Conservation (phyloP, 495 filamentous ascomycete species). For the Neurospora sp. region DNA sequence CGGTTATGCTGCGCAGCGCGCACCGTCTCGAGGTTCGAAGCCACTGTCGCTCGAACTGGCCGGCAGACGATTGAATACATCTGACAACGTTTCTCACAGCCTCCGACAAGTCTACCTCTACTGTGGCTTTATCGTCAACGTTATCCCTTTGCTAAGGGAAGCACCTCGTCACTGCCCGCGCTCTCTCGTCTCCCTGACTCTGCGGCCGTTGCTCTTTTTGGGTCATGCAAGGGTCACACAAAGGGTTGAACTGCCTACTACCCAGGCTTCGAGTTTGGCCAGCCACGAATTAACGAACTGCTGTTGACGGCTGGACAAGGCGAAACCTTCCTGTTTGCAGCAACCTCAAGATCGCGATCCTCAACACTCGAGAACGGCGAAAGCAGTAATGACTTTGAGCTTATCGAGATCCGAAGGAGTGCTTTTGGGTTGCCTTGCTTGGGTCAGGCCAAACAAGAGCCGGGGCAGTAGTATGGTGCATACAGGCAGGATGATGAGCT, state of each 20-base stretch:
- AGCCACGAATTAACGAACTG: background rate
- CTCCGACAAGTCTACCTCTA: background rate
- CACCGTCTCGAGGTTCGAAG: too few relatives aligned
- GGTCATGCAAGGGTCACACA: background rate
- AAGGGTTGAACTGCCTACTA: background rate
- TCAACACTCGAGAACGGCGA: too few relatives aligned
- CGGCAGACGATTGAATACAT: too few relatives aligned
- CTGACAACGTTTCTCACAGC: background rate
- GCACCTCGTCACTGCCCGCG: background rate
- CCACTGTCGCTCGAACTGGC: too few relatives aligned
- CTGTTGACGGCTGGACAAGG: background rate
- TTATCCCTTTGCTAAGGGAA: background rate
- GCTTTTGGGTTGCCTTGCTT: background rate
- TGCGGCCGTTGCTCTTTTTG: background rate
- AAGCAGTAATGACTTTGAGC: too few relatives aligned
- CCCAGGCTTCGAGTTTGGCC: background rate
- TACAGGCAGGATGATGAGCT: too few relatives aligned
- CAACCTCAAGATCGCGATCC: background rate
- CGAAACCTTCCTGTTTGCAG: background rate
- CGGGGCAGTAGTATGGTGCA: background rate
- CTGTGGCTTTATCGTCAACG: too few relatives aligned
- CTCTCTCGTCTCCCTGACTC: background rate
- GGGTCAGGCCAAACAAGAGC: background rate
- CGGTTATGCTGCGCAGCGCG: too few relatives aligned
- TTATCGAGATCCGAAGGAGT: background rate